Evolutionary conservation across 2,329 filamentous ascomycete species (phyloP).

Genomic region (Allantophomopsis cytisporea): DNA sequence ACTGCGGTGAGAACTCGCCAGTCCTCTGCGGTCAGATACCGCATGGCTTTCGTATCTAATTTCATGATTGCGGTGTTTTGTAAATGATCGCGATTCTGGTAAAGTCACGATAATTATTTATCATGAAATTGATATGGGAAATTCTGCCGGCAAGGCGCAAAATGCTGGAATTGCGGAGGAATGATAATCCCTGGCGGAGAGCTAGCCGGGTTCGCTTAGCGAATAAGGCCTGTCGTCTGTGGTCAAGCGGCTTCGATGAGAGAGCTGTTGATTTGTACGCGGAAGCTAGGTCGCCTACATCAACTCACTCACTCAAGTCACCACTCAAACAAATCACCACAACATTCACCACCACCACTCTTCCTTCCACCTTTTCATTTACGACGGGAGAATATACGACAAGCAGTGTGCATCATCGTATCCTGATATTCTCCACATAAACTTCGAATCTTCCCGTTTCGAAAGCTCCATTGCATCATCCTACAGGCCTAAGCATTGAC

Average conservation of each 20-base stretch:
- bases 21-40: conserved; percentile 84
- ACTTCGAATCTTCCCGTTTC: no score
- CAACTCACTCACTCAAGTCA: background rate
- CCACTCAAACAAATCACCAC: background rate
- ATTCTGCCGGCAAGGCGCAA: background rate
- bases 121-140: no score
- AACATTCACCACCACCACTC: background rate
- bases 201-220: no score
- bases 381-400: background rate
- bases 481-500: conserved; percentile 18
- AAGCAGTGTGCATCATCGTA: no score
- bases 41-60: conserved; percentile 85
- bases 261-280: conserved; percentile 1
- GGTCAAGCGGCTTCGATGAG: conserved; percentile 7
- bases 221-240: background rate
- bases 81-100: background rate
- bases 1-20: conserved; percentile 91
- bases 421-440: no score
- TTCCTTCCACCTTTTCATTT: background rate
- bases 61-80: conserved; percentile 50
- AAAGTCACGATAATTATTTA: no score
- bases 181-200: no score
- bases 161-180: background rate
- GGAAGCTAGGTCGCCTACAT: background rate
- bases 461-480: no score